Conservation (phyloP, 2,329 filamentous ascomycete genomes). For the Polychaeton citri region DNA sequence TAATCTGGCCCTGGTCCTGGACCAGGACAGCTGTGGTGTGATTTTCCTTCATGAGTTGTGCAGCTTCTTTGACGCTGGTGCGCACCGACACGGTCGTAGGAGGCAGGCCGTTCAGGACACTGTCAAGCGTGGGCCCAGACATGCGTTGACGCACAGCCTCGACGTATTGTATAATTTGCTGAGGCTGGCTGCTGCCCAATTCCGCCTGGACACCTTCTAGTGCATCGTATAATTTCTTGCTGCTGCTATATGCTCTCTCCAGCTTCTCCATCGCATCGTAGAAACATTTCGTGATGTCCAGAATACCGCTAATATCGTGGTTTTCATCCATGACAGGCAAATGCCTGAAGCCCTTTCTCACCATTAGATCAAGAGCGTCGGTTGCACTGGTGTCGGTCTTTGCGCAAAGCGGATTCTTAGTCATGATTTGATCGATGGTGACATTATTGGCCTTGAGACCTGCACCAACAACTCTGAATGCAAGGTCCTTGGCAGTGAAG, state of each 20-base stretch:
- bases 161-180: slow-evolving; percentile 98
- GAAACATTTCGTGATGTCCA: slow-evolving; percentile 99
- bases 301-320: slow-evolving; percentile 93
- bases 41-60: slow-evolving; percentile 94
- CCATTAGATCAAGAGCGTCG: slow-evolving; percentile 94
- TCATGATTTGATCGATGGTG: slow-evolving; percentile 98
- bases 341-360: slow-evolving; percentile 94
- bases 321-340: slow-evolving; percentile 99
- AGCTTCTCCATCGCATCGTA: slow-evolving; percentile 99
- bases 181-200: slow-evolving; percentile 85
- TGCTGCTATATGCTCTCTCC: slow-evolving; percentile 92
- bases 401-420: slow-evolving; percentile 95
- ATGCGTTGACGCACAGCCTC: slow-evolving; percentile 91
- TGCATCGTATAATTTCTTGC: slow-evolving; percentile 94
- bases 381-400: slow-evolving; percentile 96
- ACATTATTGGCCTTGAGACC: slow-evolving; percentile 81
- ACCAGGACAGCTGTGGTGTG: slow-evolving; percentile 94
- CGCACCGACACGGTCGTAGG: slow-evolving; percentile 91
- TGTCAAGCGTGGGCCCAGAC: slow-evolving; percentile 93
- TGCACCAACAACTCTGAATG: slow-evolving; percentile 86
- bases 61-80: slow-evolving; percentile 92
- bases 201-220: slow-evolving; percentile 96
- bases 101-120: slow-evolving; percentile 79
- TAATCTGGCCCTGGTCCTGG: slow-evolving; percentile 92
- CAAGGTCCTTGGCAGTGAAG: slow-evolving; percentile 96